These are phyloP conservation scores for Yamadazyma triangularis DNA, from an alignment of 1,139 yeast species.

Conservation along the genomic window DNA sequence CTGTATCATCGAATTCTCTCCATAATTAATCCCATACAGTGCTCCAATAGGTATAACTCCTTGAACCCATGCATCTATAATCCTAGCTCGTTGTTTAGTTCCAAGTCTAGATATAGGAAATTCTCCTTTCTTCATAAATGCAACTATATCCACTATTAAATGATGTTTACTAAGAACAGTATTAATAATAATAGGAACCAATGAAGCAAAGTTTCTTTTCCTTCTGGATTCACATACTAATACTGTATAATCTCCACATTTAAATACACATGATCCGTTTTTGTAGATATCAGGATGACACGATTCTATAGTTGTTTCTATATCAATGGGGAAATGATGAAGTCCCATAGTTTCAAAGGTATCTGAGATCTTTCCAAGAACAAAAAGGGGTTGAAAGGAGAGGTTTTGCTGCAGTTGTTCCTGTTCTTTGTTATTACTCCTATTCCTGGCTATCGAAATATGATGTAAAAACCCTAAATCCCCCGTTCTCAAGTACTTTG, in stretches of 20 bases:
- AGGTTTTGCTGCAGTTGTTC: too few relatives aligned
- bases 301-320: slow-evolving; percentile 70
- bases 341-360: slow-evolving; percentile 90
- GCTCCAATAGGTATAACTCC: slow-evolving; percentile 43
- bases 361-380: slow-evolving; percentile 79
- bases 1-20: slow-evolving; percentile 59
- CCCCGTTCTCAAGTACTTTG: slow-evolving; percentile 80
- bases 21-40: slow-evolving; percentile 53
- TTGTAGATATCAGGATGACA: slow-evolving; percentile 56
- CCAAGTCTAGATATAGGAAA: slow-evolving; percentile 71
- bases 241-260: slow-evolving; percentile 79
- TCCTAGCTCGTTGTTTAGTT: slow-evolving; percentile 69
- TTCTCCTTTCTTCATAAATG: slow-evolving; percentile 64
- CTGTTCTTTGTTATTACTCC: too few relatives aligned
- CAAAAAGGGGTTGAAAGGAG: slow-evolving; percentile 73
- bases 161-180: slow-evolving; percentile 80
- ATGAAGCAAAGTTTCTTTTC: slow-evolving; percentile 54
- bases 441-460: slow-evolving; percentile 43
- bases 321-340: slow-evolving; percentile 84
- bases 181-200: slow-evolving; percentile 81
- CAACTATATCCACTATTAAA: slow-evolving; percentile 78
- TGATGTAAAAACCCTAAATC: slow-evolving; percentile 90
- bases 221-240: slow-evolving; percentile 67
- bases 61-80: slow-evolving; percentile 55
- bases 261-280: slow-evolving; percentile 69